phyloP scores from a whole-genome alignment of 2,329 filamentous ascomycete genomes.

The Trichophyton rubrum region DNA sequence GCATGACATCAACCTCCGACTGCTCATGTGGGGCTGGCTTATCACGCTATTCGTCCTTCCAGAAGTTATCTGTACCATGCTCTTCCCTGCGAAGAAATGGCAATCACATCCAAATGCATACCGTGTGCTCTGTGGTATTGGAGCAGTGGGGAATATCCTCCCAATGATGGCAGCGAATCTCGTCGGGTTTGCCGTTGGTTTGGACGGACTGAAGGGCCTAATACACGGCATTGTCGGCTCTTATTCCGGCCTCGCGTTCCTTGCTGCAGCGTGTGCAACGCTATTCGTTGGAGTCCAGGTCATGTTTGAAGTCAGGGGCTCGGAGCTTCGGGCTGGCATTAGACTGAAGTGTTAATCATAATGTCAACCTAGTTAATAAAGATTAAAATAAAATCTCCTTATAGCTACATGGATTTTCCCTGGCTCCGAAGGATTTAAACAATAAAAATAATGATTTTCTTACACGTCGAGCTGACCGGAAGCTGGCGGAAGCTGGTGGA shows the following conservation, averaged over 20 bases:
- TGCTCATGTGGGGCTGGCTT: slow-evolving; percentile 95
- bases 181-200: slow-evolving; percentile 83
- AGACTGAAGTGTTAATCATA: slow-evolving; percentile 59
- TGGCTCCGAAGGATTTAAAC: background rate
- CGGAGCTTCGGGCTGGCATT: slow-evolving; percentile 70
- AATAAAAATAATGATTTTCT: background rate
- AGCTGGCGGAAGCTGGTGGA: background rate
- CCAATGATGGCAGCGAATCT: slow-evolving; percentile 96
- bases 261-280: slow-evolving; percentile 56
- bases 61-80: slow-evolving; percentile 57
- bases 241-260: slow-evolving; percentile 62
- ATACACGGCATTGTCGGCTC: slow-evolving; percentile 62
- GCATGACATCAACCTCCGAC: slow-evolving; percentile 87
- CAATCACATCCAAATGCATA: slow-evolving; percentile 57
- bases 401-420: background rate
- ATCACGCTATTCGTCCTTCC: slow-evolving; percentile 88
- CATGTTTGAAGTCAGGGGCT: slow-evolving; percentile 92
- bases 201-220: slow-evolving; percentile 74
- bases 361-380: background rate
- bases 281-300: slow-evolving; percentile 79
- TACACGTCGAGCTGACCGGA: background rate
- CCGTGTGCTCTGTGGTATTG: slow-evolving; percentile 65
- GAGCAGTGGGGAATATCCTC: slow-evolving; percentile 69
- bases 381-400: background rate
- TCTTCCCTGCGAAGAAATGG: slow-evolving; percentile 67